Base-by-base conservation (phyloP, 164 flowering plant species). In the Protea cynaroides region DNA sequence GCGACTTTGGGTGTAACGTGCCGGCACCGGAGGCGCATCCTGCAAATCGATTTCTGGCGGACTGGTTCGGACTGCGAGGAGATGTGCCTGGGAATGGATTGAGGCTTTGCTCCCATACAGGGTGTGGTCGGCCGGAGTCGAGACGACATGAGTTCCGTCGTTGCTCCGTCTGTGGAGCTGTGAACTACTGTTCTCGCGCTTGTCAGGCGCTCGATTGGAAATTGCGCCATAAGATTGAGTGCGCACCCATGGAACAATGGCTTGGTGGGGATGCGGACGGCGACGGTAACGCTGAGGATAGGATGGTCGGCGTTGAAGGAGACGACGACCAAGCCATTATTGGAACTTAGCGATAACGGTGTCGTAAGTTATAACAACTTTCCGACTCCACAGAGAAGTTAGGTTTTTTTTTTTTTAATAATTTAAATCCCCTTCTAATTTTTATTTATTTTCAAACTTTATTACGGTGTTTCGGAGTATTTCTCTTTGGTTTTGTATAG, bases 141-240 rank as follows among this genome's bases (percentile, higher is more conserved):
- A 70, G 97, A 50, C 58, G 76, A 25, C 92, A 90, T 56, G 98
- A 93, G 72, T 93, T 90, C 36, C 78, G 98, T 0, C 71, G 97
- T 59, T 93, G 98, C 66, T 93, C 98, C 0, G 92, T 89, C 12
- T 93, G 98, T 40, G 97, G 97, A 1, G 67, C 75, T 0, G 98
- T 88, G 51, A 93, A 87, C 56, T 93, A 93, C 71, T 93, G 98
- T 66, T 93, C 97, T 0, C 85, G 98, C 22, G 97, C 96, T 24
- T 93, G 98, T 67, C 98, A 93, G 66, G 98, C 97, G 29, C 82
- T 90, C 7, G 97, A 93, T 62, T 93, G 98, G 98, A 93, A 87
- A 78, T 43, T 85, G 36, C 73, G 91, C 11, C 98, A 93, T 53
- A 93, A 87, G 69, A 67, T 67, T 25, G 88, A 85, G 62, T 93